Conservation (phyloP, 2,329 filamentous ascomycete genomes). For the Pestalotiopsis sp. region DNA sequence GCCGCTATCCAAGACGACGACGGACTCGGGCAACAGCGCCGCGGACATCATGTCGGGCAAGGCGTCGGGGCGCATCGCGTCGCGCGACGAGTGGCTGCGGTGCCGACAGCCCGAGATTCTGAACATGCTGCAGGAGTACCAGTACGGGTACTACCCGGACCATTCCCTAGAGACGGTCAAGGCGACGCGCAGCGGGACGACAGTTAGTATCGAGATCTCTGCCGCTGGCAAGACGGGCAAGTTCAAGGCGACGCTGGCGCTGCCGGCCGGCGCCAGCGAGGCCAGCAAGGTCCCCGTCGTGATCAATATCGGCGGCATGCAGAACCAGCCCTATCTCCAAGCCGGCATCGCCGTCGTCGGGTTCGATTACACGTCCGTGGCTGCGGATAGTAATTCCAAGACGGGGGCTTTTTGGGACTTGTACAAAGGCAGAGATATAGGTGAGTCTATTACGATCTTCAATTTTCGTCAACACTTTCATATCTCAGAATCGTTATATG, state of each 20-base stretch:
- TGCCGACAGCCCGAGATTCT: constrained; percentile 54
- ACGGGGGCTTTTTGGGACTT: constrained; percentile 52
- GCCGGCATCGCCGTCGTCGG: constrained; percentile 52
- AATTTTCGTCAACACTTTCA: not conserved
- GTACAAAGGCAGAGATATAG: constrained; percentile 51
- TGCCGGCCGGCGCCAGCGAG: constrained; percentile 38
- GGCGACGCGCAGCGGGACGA: constrained; percentile 47
- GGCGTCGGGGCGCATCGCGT: constrained; percentile 43
- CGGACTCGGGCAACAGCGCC: constrained; percentile 36
- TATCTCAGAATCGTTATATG: not conserved
- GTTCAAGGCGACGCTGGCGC: constrained; percentile 44
- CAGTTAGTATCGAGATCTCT: constrained; percentile 43
- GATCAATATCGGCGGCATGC: constrained; percentile 53
- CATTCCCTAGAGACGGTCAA: constrained; percentile 48
- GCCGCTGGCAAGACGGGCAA: constrained; percentile 44
- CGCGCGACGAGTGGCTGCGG: constrained; percentile 48
- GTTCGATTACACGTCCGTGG: constrained; percentile 50
- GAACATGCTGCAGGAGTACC: constrained; percentile 51
- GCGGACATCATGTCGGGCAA: constrained; percentile 39
- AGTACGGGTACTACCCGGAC: constrained; percentile 54
- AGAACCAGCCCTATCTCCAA: constrained; percentile 46
- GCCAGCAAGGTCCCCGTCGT: constrained; percentile 44
- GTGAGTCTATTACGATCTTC: constrained; percentile 26
- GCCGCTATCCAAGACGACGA: constrained; percentile 39
- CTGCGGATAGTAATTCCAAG: constrained; percentile 51